These are phyloP conservation scores for Jatropha multifida DNA, from an alignment of 441 rosid species.

Conservation along the genomic window DNA sequence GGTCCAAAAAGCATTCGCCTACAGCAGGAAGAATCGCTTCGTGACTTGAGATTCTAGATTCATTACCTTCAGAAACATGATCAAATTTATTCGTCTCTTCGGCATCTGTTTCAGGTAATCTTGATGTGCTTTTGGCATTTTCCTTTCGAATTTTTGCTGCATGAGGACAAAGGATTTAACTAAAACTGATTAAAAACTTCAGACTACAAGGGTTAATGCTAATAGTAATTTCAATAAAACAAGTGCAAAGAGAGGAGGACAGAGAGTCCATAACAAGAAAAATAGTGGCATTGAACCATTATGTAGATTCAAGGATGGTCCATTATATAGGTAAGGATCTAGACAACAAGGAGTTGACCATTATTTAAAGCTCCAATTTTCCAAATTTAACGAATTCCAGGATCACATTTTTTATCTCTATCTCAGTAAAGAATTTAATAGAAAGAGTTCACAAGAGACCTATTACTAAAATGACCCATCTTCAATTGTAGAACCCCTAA, in stretches of 20 bases:
- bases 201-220: constrained; percentile 1
- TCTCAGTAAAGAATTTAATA: constrained; percentile 4
- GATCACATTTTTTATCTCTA: not conserved
- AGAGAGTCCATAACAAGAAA: not conserved
- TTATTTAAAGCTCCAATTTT: not conserved
- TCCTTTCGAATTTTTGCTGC: constrained; percentile 52
- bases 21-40: constrained; percentile 31
- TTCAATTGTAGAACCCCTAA: not conserved
- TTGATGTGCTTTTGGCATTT: constrained; percentile 30
- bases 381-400: not conserved
- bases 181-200: constrained; percentile 2
- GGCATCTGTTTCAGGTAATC: constrained; percentile 32
- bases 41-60: constrained; percentile 36
- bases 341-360: not conserved
- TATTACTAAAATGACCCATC: not conserved
- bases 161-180: constrained; percentile 26
- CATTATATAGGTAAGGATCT: not conserved
- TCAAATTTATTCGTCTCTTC: constrained; percentile 27
- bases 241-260: constrained; percentile 10
- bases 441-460: not conserved
- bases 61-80: constrained; percentile 32
- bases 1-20: constrained; percentile 24
- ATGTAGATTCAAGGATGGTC: not conserved
- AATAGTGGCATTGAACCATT: not conserved
- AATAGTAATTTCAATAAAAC: constrained; percentile 8